Conservation (phyloP, 177 flowering plant genomes). For the Vitis hybrid region DNA sequence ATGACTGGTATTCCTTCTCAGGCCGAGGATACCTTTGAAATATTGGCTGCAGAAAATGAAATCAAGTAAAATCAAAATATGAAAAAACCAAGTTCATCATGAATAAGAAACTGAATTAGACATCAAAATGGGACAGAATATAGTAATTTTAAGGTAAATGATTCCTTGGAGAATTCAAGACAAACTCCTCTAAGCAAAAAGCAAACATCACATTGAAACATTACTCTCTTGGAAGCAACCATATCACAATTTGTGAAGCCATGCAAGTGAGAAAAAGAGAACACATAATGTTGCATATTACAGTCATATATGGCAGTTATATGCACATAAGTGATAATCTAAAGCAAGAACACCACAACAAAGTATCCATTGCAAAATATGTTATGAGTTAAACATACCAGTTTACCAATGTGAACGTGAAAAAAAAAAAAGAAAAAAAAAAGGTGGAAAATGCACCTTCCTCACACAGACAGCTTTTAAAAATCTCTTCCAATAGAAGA, state of each 20-base stretch:
- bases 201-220: too few relatives aligned
- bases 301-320: background rate
- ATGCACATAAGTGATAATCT: background rate
- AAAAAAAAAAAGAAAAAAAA: background rate
- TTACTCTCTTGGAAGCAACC: too few relatives aligned
- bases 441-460: background rate
- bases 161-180: too few relatives aligned
- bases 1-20: conserved; percentile 81
- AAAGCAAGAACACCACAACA: background rate
- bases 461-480: background rate
- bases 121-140: background rate
- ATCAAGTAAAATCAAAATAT: background rate
- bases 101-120: background rate
- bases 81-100: background rate
- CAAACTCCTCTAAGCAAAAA: too few relatives aligned
- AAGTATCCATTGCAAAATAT: background rate
- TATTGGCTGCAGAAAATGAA: conserved; percentile 48
- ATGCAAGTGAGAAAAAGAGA: too few relatives aligned
- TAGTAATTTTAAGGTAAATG: too few relatives aligned
- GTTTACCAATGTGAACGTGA: background rate
- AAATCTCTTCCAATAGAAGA: background rate
- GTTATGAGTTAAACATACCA: background rate
- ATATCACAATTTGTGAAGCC: too few relatives aligned
- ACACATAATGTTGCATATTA: background rate
- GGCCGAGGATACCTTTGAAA: conserved; percentile 85